phyloP scores from a whole-genome alignment of 2,329 filamentous ascomycete genomes.

The Septoria petroselini region DNA sequence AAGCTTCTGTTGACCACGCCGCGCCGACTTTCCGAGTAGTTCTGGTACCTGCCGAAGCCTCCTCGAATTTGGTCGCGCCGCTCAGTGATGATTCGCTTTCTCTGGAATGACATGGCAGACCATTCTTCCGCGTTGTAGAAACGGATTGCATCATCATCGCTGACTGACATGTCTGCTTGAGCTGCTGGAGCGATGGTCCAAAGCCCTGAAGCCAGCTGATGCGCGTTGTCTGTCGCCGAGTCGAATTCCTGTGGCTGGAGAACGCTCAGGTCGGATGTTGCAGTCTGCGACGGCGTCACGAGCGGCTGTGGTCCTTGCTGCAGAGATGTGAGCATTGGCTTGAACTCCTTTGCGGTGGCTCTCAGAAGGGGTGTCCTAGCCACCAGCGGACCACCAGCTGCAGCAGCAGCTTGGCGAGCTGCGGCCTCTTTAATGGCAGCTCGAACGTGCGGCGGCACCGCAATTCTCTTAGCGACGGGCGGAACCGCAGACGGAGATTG shows the following conservation, averaged over 20 bases:
- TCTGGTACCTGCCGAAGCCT: background rate
- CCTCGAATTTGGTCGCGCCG: background rate
- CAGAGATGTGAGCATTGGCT: conserved; percentile 19
- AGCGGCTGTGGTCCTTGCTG: background rate
- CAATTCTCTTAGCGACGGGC: conserved; percentile 9
- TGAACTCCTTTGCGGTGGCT: conserved; percentile 31
- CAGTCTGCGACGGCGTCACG: too few relatives aligned
- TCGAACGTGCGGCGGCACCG: conserved; percentile 16
- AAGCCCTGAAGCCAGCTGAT: background rate
- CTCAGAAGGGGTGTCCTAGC: conserved; percentile 23
- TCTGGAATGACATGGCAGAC: conserved; percentile 4
- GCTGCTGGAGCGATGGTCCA: too few relatives aligned
- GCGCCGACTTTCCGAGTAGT: too few relatives aligned
- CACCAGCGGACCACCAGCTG: background rate
- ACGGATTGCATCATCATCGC: conserved; percentile 1
- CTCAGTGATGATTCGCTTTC: conserved; percentile 9
- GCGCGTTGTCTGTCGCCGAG: too few relatives aligned
- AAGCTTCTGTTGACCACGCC: too few relatives aligned
- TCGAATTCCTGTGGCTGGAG: too few relatives aligned
- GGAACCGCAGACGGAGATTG: background rate
- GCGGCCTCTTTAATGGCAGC: conserved; percentile 11
- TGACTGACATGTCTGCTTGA: background rate
- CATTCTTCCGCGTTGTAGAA: conserved; percentile 16
- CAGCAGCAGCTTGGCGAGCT: conserved; percentile 5
- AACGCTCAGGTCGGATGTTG: too few relatives aligned